phyloP scores from a whole-genome alignment of 345 rosid species.

The Hibiscus mutabilis region DNA sequence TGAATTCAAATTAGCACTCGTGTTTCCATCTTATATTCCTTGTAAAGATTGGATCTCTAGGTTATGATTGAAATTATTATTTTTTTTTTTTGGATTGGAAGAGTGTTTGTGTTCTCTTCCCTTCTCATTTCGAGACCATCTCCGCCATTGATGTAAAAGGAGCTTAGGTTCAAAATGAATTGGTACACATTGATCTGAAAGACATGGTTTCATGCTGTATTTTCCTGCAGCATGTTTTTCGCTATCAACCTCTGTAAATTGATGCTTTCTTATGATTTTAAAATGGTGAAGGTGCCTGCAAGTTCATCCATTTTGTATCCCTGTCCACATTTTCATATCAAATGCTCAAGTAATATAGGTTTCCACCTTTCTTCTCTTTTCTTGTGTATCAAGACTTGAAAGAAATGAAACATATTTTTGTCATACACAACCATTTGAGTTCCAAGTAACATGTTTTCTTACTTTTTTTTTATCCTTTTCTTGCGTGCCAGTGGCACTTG shows the following conservation, averaged over 20 bases:
- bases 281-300: background rate
- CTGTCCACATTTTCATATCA: no score
- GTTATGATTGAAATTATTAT: background rate
- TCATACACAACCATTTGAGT: no score
- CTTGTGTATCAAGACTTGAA: no score
- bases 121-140: background rate
- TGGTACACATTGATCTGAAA: constrained; percentile 2
- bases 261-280: background rate
- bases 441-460: no score
- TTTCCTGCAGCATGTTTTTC: background rate
- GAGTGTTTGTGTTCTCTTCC: background rate
- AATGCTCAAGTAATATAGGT: no score
- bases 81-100: background rate
- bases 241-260: background rate
- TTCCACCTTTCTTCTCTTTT: no score
- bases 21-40: background rate
- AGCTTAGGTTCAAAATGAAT: background rate
- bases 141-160: background rate
- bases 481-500: no score
- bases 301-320: background rate
- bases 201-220: background rate
- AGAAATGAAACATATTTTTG: no score
- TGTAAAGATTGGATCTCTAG: background rate
- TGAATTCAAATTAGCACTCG: background rate
- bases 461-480: no score